A percentile compares a stretch with the other conserved stretches of the same genome.
Evolutionary conservation across 106 monocot genomes (phyloP).

Genomic region (Xerophyta viscosa): DNA sequence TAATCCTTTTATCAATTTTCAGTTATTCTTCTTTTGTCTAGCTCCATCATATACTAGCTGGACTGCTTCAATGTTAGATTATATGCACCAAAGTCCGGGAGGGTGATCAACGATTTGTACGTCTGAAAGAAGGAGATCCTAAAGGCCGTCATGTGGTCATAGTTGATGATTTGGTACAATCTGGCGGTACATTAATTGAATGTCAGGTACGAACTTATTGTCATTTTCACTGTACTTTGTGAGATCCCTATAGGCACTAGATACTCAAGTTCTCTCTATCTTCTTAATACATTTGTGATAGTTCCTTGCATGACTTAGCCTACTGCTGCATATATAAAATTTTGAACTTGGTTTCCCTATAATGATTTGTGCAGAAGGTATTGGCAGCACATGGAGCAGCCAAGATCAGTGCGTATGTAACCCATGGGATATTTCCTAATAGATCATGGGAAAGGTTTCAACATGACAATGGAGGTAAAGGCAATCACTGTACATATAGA

Average conservation of each 20-base stretch:
- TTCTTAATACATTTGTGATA: no score
- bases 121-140: conserved; percentile 93
- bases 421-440: conserved; percentile 91
- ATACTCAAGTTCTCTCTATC: no score
- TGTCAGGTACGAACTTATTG: conserved; percentile 75
- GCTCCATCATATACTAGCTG: neutral
- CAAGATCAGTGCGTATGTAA: conserved; percentile 89
- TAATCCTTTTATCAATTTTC: neutral
- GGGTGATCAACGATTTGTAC: conserved; percentile 73
- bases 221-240: no score
- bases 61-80: conserved; percentile 35
- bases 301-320: no score
- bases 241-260: no score
- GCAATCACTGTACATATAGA: neutral
- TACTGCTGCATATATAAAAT: conserved; percentile 4
- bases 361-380: conserved; percentile 57
- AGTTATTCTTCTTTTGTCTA: neutral
- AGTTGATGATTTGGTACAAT: conserved; percentile 96
- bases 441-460: conserved; percentile 66
- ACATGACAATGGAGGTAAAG: conserved; percentile 74
- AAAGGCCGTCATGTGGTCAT: conserved; percentile 95
- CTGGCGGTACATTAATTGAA: conserved; percentile 89
- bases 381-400: conserved; percentile 87
- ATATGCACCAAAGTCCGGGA: conserved; percentile 96
- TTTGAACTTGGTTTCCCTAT: no score